phyloP scores from a whole-genome alignment of 2,329 filamentous ascomycete species.

The Colletotrichum sp. region DNA sequence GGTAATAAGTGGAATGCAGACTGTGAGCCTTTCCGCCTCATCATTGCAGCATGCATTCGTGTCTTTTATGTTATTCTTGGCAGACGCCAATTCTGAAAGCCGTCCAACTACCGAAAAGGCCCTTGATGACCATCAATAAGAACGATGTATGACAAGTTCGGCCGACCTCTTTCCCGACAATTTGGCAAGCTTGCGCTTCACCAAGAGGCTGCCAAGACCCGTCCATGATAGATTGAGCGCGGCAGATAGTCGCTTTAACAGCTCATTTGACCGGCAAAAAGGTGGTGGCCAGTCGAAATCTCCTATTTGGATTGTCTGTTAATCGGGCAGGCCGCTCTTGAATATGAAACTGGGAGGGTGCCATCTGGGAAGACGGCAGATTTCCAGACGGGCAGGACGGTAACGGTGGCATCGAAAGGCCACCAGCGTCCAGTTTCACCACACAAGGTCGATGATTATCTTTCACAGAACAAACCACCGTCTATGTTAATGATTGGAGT shows the following conservation, averaged over 20 bases:
- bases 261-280: neutral
- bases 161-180: neutral
- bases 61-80: neutral
- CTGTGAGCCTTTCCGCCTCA: neutral
- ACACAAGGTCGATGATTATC: neutral
- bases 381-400: neutral
- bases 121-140: neutral
- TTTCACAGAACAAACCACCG: neutral
- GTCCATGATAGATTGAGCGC: neutral
- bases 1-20: neutral
- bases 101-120: neutral
- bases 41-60: neutral
- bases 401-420: neutral
- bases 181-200: neutral
- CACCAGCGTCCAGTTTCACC: neutral
- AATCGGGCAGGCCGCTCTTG: neutral
- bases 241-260: neutral
- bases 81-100: neutral
- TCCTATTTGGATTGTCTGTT: accelerated
- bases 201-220: neutral
- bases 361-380: neutral
- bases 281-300: neutral
- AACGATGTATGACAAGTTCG: neutral
- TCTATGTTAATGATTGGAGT: neutral
- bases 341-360: neutral